phyloP scores from a whole-genome alignment of 2,329 filamentous ascomycete species.

The Aspergillus sp. region DNA sequence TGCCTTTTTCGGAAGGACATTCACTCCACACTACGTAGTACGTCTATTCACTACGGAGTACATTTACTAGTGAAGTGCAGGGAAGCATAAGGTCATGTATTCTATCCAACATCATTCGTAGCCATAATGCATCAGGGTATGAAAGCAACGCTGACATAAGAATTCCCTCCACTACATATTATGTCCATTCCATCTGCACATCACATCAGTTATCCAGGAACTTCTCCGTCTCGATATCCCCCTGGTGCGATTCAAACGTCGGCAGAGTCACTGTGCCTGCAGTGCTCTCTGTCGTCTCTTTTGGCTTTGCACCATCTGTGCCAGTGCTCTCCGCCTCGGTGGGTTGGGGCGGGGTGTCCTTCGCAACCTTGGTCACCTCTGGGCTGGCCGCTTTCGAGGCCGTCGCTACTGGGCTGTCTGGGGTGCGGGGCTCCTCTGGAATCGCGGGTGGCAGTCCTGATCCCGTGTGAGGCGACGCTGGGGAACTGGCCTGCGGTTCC shows the following conservation, averaged over 20 bases:
- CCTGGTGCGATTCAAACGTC: constrained; percentile 8
- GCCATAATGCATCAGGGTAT: constrained; percentile 1
- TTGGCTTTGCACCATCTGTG: not conserved
- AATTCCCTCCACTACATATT: not conserved
- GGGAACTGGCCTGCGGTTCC: constrained; percentile 20
- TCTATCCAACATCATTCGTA: not conserved
- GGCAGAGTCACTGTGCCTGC: not conserved
- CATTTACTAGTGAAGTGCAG: not conserved
- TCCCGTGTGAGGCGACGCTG: constrained; percentile 27
- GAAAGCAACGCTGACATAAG: not conserved
- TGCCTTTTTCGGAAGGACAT: not conserved
- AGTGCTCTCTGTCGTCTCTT: not conserved
- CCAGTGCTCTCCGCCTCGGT: not conserved
- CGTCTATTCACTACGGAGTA: not conserved
- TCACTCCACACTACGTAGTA: not conserved
- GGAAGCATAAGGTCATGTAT: not conserved
- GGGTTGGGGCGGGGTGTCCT: too few relatives aligned
- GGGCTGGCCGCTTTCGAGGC: too few relatives aligned
- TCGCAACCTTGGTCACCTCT: too few relatives aligned
- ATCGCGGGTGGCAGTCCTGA: constrained; percentile 32
- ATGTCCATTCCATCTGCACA: too few relatives aligned
- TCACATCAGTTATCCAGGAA: constrained; percentile 5
- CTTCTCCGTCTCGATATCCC: constrained; percentile 6
- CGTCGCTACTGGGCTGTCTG: constrained; percentile 18
- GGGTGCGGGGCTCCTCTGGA: constrained; percentile 33